These are phyloP conservation scores for Diplodia scrobiculata DNA, from an alignment of 2,329 filamentous ascomycete species.

Conservation along the genomic window DNA sequence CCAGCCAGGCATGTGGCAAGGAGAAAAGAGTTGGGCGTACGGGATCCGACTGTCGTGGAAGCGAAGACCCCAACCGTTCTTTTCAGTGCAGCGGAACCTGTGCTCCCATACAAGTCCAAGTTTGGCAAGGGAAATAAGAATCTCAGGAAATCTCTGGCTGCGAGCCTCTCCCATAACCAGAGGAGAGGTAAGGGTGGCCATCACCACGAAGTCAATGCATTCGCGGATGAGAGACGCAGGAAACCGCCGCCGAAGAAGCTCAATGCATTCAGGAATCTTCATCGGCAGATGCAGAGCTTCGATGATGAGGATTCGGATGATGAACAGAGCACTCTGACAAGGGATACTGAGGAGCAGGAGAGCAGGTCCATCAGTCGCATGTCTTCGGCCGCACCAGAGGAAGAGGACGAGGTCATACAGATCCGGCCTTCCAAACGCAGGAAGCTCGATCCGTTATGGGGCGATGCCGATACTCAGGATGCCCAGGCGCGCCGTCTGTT, in stretches of 20 bases:
- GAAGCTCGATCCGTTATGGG: slow-evolving; percentile 51
- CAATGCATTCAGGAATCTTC: slow-evolving; percentile 72
- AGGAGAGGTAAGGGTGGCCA: slow-evolving; percentile 22
- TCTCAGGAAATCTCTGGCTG: slow-evolving; percentile 22
- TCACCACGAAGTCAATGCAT: slow-evolving; percentile 46
- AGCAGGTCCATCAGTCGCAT: slow-evolving; percentile 76
- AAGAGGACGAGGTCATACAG: slow-evolving; percentile 52
- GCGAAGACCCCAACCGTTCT: slow-evolving; percentile 59
- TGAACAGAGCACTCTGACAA: slow-evolving; percentile 68
- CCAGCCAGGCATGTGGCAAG: slow-evolving; percentile 79
- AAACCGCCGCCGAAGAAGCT: slow-evolving; percentile 58
- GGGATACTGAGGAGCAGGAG: slow-evolving; percentile 83
- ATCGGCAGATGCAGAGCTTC: slow-evolving; percentile 74
- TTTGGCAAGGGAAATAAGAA: slow-evolving; percentile 21
- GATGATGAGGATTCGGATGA: slow-evolving; percentile 78
- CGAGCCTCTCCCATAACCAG: slow-evolving; percentile 1
- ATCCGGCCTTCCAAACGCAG: slow-evolving; percentile 51
- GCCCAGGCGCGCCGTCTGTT: slow-evolving; percentile 51
- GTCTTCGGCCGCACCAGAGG: slow-evolving; percentile 55
- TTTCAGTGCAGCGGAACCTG: slow-evolving; percentile 41
- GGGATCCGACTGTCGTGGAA: slow-evolving; percentile 63
- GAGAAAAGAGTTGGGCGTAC: slow-evolving; percentile 75
- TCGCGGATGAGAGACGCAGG: slow-evolving; percentile 62
- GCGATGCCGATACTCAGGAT: slow-evolving; percentile 54
- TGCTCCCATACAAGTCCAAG: slow-evolving; percentile 19